Evolutionary conservation across 306 rosid species (phyloP), one percentile per base, ranked within the genome.

Genomic region (Adenanthera pavonina): DNA sequence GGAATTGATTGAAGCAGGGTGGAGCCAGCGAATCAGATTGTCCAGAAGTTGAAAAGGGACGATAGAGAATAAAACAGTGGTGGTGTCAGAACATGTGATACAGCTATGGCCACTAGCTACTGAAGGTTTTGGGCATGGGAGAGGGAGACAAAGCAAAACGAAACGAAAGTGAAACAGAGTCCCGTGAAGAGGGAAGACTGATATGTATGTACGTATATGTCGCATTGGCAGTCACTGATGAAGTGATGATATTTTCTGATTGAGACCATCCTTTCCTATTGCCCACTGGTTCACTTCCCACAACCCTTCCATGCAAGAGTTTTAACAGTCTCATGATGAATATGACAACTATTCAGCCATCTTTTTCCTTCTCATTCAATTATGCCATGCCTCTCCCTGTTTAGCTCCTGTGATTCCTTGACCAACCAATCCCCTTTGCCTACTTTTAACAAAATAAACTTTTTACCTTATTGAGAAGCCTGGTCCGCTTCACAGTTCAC

Each of bases 11-110:
- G 76, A 54, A 78, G 82, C 25, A 12, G 30, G 48, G 56, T 43
- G 52, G 62, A 69, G 65, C 56, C 15, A 35, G 40, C 53, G 54
- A 40, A 25, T 54, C 70, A 62, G 69, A 72, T 77, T 80, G 65
- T 65, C 51, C 72, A 74, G 9, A 43, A 78, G 68, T 69, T 13
- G 74, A 69, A 44, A 69, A 69, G 34, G 74, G 44, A 44, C 15
- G 85, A 83, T 67, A 81, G 75, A 81, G 86, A 85, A 87, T 76
- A 85, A 81, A 83, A 85, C 91, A 87, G 72, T 76, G 62, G 30
- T n/a, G 20, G 69, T 84, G 88, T 81, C 88, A 85, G 89, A 81
- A 72, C 91, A 89, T 87, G 92, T 89, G 92, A 89, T 51, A 69
- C 71, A 82, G 47, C 74, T 72, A 30, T 59, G 56, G 74, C 43